Evolutionary conservation across 2,329 filamentous ascomycete species (phyloP).

Genomic region (Stenocarpella maydis): DNA sequence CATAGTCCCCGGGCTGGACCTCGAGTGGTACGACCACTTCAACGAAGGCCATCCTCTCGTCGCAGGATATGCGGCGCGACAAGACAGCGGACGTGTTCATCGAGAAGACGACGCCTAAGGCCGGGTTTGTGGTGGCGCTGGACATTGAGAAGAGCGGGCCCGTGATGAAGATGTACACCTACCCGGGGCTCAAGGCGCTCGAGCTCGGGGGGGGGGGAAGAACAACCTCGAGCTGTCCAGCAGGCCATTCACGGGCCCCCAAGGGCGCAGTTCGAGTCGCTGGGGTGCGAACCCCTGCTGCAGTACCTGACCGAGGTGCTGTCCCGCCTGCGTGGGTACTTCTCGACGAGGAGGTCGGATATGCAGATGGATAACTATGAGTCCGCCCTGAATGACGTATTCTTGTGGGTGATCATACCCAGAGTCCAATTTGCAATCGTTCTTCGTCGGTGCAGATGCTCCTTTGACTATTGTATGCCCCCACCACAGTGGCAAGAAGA

Average conservation of each 20-base stretch:
- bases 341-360: conserved; percentile 35
- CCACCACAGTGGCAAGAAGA: conserved; percentile 14
- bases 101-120: conserved; percentile 39
- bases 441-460: too few relatives aligned
- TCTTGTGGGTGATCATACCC: conserved; percentile 32
- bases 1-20: conserved; percentile 38
- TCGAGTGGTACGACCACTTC: conserved; percentile 40
- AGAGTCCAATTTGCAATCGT: too few relatives aligned
- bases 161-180: conserved; percentile 40
- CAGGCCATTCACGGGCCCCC: conserved; percentile 38
- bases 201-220: conserved; percentile 39
- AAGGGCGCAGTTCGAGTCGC: conserved; percentile 36
- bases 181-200: conserved; percentile 38
- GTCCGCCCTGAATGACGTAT: conserved; percentile 35
- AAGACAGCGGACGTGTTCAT: conserved; percentile 36
- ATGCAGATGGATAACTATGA: conserved; percentile 39
- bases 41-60: conserved; percentile 35
- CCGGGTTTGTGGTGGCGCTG: conserved; percentile 39
- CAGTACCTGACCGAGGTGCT: conserved; percentile 40
- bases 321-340: conserved; percentile 36
- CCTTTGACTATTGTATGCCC: neutral
- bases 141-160: conserved; percentile 39
- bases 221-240: conserved; percentile 38
- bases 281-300: conserved; percentile 38
- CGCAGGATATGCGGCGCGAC: conserved; percentile 23